Evolutionary conservation across 805 yeast species (phyloP), one percentile per base, ranked within the genome.

Genomic region (Saccharomycopsis vini): DNA sequence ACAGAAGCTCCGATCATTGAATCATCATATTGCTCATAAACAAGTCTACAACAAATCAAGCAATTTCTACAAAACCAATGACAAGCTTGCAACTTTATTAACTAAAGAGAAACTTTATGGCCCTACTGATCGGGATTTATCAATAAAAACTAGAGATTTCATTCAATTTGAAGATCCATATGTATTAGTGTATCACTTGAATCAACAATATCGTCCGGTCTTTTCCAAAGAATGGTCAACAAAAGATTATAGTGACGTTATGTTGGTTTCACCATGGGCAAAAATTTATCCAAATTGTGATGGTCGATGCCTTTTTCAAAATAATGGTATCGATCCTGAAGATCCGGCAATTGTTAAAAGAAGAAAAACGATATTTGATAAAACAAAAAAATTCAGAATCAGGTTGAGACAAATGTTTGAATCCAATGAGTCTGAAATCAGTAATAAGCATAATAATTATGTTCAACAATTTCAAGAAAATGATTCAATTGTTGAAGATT

Each of bases 71-170:
- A 38, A 46, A 24, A 42, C 44, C 36, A 43, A 45, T n/a, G 62
- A 66, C 28, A 65, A 67, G 24, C 62, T 81, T 38, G 72, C 81
- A 3, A 75, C 80, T 39, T 67, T 90, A 50, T 70, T 90, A 54
- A 78, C 79, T 50, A 88, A 86, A 56, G 98, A 92, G 57, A 85
- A 85, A 55, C 62, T 85, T 12, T 79, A 76, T 58, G 97, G 96
- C 10, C 83, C 95, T 0, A 73, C 81, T 30, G 97, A 89, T 60
- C 74, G 95, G 52, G 96, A 89, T 59, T 92, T 94, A 10, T 73
- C 70, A 50, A 92, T 94, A 2, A 78, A 73, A 52, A 69, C 95
- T 45, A 95, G 85, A 54, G 96, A 90, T 58, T 74, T 82, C 55
- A 79, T 81, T 56, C 84, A 84, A 59, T 85, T 92, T 60, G 79